These are phyloP conservation scores for Colletotrichum tropicale DNA, from an alignment of 2,329 filamentous ascomycete genomes.

Conservation along the genomic window DNA sequence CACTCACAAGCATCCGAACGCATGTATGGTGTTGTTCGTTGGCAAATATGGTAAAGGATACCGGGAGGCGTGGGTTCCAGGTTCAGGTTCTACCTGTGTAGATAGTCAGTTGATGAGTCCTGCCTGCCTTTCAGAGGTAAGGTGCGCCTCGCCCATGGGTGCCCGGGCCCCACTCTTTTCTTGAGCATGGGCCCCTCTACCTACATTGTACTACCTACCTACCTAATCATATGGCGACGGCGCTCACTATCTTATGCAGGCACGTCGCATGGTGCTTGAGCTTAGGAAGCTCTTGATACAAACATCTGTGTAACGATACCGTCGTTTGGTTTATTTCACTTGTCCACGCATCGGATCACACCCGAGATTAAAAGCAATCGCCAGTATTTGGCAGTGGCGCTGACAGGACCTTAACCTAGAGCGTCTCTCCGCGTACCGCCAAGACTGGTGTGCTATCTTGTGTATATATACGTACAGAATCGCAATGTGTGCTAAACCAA, in stretches of 20 bases:
- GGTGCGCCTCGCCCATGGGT: not conserved
- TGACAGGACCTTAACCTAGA: not conserved
- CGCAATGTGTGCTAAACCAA: not conserved
- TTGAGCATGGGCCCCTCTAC: not conserved
- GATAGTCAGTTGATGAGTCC: not conserved
- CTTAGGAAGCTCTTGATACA: not conserved
- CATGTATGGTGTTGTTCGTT: not conserved
- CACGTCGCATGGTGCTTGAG: not conserved
- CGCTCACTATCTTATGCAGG: not conserved
- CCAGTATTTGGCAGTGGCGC: not conserved
- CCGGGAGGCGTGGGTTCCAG: not conserved
- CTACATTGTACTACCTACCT: not conserved
- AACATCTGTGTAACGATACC: not conserved
- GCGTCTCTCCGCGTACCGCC: not conserved
- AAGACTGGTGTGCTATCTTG: not conserved
- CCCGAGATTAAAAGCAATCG: not conserved
- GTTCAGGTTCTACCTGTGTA: not conserved
- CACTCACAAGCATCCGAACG: not conserved
- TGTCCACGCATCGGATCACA: not conserved
- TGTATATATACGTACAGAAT: constrained; percentile 13
- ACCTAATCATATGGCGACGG: not conserved
- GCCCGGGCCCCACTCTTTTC: not conserved
- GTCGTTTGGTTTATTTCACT: not conserved
- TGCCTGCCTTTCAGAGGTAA: not conserved
- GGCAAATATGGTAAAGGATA: not conserved